Conservation (phyloP, 1,139 yeast genomes). For the Kodamaea plutei region DNA sequence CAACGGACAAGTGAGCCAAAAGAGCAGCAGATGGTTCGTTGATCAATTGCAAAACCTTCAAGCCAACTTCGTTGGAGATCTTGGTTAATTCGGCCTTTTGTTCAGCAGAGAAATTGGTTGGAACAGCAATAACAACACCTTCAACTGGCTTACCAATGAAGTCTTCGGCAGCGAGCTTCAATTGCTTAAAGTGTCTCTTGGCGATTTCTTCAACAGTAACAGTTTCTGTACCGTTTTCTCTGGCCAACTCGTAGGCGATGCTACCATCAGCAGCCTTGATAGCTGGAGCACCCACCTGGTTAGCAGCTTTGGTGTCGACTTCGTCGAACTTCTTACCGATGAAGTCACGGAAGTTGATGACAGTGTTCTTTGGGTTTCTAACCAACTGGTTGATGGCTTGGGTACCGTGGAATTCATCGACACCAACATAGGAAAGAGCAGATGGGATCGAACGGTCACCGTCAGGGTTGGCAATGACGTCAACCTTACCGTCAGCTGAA, state of each 20-base stretch:
- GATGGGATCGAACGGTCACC: conserved; percentile 98
- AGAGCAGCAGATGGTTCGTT: conserved; percentile 93
- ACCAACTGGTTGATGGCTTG: conserved; percentile 92
- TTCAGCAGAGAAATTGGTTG: conserved; percentile 76
- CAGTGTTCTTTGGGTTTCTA: conserved; percentile 85
- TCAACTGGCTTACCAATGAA: conserved; percentile 79
- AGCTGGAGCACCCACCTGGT: conserved; percentile 70
- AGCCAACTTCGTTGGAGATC: conserved; percentile 67
- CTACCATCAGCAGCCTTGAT: conserved; percentile 60
- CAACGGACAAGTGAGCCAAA: conserved; percentile 62
- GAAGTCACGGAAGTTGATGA: conserved; percentile 89
- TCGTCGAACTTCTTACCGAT: conserved; percentile 72
- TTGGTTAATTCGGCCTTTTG: conserved; percentile 65
- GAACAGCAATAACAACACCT: conserved; percentile 85
- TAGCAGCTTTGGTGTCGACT: conserved; percentile 54
- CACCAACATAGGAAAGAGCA: conserved; percentile 84
- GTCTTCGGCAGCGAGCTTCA: conserved; percentile 88
- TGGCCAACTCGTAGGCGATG: conserved; percentile 62
- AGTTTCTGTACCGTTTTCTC: conserved; percentile 39
- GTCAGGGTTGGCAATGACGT: conserved; percentile 97
- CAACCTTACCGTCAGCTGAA: conserved; percentile 83
- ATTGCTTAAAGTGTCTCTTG: conserved; percentile 76
- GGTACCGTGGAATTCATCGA: conserved; percentile 95
- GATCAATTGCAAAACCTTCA: conserved; percentile 80
- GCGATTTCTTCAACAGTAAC: conserved; percentile 74